phyloP scores from a whole-genome alignment of 148 eudicot genomes.

The Arbutus unedo region DNA sequence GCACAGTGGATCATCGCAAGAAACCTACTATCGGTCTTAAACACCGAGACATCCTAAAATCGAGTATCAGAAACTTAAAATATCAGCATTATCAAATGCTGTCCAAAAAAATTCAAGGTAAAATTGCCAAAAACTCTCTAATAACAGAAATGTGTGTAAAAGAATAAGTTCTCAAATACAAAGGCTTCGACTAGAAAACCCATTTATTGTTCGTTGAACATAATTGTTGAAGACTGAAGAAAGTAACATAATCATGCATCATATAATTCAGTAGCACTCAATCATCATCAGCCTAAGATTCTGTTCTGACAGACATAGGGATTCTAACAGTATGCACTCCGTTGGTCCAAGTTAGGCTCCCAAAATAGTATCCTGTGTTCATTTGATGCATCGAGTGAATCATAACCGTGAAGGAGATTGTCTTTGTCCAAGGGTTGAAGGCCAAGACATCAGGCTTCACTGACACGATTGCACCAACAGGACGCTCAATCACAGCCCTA shows the following conservation, averaged over 20 bases:
- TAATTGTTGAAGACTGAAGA: neutral
- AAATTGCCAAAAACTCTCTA: neutral
- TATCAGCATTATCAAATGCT: neutral
- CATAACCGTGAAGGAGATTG: constrained; percentile 13
- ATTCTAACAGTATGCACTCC: constrained; percentile 24
- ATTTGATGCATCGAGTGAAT: constrained; percentile 3
- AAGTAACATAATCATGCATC: neutral
- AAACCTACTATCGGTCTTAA: neutral
- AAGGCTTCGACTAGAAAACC: neutral
- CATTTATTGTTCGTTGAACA: neutral
- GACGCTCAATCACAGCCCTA: constrained; percentile 19
- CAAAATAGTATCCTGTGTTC: constrained; percentile 20
- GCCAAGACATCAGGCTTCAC: constrained; percentile 18
- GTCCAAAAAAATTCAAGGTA: neutral
- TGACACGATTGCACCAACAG: constrained; percentile 15
- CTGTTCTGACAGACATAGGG: constrained; percentile 25
- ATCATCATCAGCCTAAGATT: constrained; percentile 1
- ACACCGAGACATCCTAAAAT: neutral
- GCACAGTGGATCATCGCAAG: neutral
- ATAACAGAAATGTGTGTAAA: neutral
- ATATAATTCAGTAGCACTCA: neutral
- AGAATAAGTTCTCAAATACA: neutral
- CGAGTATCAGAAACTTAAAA: neutral
- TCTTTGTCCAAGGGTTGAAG: constrained; percentile 18
- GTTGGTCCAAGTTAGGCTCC: constrained; percentile 27